Evolutionary conservation across 352 stramenopile species (phyloP), one percentile per base, ranked within the genome.

Genomic region (Pythium volutum): DNA sequence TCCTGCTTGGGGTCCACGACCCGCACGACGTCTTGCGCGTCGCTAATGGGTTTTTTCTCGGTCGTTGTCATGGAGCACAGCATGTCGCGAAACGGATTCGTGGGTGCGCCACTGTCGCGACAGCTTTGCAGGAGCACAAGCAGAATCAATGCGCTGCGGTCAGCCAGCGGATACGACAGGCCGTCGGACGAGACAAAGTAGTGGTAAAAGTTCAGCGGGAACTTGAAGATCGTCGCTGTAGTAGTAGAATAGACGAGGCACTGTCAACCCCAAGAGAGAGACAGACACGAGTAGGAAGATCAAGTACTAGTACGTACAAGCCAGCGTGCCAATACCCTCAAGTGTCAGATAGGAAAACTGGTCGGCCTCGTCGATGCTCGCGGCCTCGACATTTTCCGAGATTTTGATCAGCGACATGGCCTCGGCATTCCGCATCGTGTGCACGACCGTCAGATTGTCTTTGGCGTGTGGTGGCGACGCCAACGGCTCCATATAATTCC

Each of bases 321-420:
- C 81, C 23, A 91, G 63, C 11, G 66, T 77, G 10, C 79, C 76
- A 33, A 91, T 70, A 20, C 82, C 81, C 62, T 90, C 82, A 0
- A 94, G 65, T 16, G 76, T 90, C 27, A 86, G 67, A 60, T 84
- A 90, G 33, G 77, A 90, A 36, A 88, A 87, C 41, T 81, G 69
- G 26, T 89, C 80, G 4, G 63, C 67, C 11, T 91, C 78, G 46
- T 88, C 78, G 5, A 68, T 64, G 22, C 85, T 73, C 8, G 79
- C 69, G 1, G 59, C 66, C 26, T 66, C 42, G 18, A 87, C 55
- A 4, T 73, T 80, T 34, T 76, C 75, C 0, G 78, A 88, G 45
- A 89, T 85, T 34, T 76, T 74, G 53, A 89, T 81, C 12, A 91
- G 67, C 26, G 79, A 89, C 61, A 76, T 82, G 9, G 74, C 64